A percentile compares a stretch with the other conserved stretches of the same genome.
Evolutionary conservation across 805 yeast species (phyloP).

Genomic region (Wickerhamomyces strasburgensis): DNA sequence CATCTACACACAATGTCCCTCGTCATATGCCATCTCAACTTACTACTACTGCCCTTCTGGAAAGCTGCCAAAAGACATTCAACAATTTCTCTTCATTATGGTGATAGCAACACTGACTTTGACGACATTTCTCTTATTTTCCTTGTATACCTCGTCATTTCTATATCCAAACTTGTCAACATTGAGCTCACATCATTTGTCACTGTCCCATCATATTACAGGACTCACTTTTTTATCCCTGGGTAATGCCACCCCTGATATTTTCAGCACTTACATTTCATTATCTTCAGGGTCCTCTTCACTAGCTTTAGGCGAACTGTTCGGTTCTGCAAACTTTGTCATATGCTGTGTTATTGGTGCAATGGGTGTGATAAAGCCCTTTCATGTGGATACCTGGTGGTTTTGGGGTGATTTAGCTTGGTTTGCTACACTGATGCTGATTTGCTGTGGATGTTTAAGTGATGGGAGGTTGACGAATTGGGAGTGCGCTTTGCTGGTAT

Average conservation of each 20-base stretch:
- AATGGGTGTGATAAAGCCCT: slow-evolving; percentile 66
- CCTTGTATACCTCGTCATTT: slow-evolving; percentile 76
- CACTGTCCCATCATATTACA: slow-evolving; percentile 69
- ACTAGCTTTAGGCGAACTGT: slow-evolving; percentile 83
- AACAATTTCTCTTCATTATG: background rate
- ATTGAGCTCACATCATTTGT: slow-evolving; percentile 49
- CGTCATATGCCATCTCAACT: slow-evolving; percentile 1
- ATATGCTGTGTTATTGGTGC: slow-evolving; percentile 75
- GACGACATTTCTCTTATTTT: slow-evolving; percentile 42
- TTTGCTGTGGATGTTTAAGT: slow-evolving; percentile 46
- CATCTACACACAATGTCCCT: slow-evolving; percentile 7
- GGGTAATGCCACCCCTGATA: slow-evolving; percentile 92
- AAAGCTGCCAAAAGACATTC: no score
- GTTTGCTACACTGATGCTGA: slow-evolving; percentile 44
- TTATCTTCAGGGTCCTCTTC: slow-evolving; percentile 66
- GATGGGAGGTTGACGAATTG: slow-evolving; percentile 50
- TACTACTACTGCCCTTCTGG: slow-evolving; percentile 6
- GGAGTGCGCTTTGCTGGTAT: slow-evolving; percentile 56
- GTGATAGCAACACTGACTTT: slow-evolving; percentile 36
- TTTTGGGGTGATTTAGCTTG: slow-evolving; percentile 61
- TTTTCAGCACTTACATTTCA: slow-evolving; percentile 79
- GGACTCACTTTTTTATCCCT: slow-evolving; percentile 86
- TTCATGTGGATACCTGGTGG: slow-evolving; percentile 44
- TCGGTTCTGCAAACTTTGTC: slow-evolving; percentile 86
- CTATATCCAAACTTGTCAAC: slow-evolving; percentile 73